phyloP scores from a whole-genome alignment of 768 basidiomycete species.

The Neoboletus subvelutipes region DNA sequence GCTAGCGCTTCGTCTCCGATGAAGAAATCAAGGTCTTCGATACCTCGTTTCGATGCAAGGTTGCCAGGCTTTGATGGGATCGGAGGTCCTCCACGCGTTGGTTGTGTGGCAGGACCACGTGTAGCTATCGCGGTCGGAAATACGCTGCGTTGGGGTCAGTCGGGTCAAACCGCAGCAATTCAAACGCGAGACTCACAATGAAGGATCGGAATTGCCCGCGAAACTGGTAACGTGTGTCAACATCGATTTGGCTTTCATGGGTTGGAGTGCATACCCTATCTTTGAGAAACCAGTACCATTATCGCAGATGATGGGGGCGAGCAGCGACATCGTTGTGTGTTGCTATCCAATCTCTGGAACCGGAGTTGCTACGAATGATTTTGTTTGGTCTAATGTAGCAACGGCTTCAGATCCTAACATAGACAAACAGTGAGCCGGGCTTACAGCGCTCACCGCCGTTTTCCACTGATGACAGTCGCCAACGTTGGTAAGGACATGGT shows the following conservation, averaged over 20 bases:
- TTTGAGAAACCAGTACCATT: slow-evolving; percentile 98
- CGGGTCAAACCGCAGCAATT: slow-evolving; percentile 5
- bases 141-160: slow-evolving; percentile 51
- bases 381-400: slow-evolving; percentile 26
- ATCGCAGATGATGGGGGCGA: slow-evolving; percentile 95
- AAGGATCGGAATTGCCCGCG: slow-evolving; percentile 98
- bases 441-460: neutral
- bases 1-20: slow-evolving; percentile 98
- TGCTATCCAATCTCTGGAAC: slow-evolving; percentile 10
- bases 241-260: neutral
- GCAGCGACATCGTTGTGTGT: slow-evolving; percentile 62
- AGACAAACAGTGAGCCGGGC: slow-evolving; percentile 20
- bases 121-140: slow-evolving; percentile 98
- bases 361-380: slow-evolving; percentile 14
- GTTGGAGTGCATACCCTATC: slow-evolving; percentile 67
- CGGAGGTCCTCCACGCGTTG: slow-evolving; percentile 66
- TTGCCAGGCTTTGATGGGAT: slow-evolving; percentile 85
- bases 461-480: neutral
- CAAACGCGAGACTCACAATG: slow-evolving; percentile 64
- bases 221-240: slow-evolving; percentile 54
- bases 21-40: slow-evolving; percentile 99
- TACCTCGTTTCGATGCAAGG: slow-evolving; percentile 93
- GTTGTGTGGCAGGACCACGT: slow-evolving; percentile 59
- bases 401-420: slow-evolving; percentile 26
- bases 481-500: neutral